Conservation (phyloP, 1,139 yeast species). For the Hemisphaericaspora subhashii region DNA sequence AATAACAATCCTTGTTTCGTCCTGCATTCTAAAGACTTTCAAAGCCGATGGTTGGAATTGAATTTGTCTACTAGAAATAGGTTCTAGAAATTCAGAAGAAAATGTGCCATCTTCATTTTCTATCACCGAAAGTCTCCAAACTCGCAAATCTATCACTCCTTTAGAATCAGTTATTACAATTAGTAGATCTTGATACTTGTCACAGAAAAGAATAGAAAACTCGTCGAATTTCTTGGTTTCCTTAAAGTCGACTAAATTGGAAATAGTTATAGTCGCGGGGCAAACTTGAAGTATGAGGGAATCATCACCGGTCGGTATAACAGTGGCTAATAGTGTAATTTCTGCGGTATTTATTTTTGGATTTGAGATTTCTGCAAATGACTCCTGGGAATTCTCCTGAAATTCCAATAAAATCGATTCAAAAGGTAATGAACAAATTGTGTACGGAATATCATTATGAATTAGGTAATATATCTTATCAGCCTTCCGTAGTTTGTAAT, state of each 20-base stretch:
- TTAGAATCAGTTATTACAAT: conserved; percentile 18
- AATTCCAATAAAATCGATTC: conserved; percentile 38
- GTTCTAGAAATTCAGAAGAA: conserved; percentile 2
- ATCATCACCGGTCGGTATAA: conserved; percentile 6
- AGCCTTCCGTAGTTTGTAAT: conserved; percentile 32
- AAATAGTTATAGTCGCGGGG: conserved; percentile 22
- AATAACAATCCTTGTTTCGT: conserved; percentile 10
- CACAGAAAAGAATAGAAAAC: conserved; percentile 18
- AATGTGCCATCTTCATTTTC: conserved; percentile 1
- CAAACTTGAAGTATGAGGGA: conserved; percentile 31
- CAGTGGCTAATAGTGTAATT: conserved; percentile 16
- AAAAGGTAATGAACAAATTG: conserved; percentile 40
- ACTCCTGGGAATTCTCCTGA: conserved; percentile 18
- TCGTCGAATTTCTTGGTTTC: conserved; percentile 10
- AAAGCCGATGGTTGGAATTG: conserved; percentile 22
- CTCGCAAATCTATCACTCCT: not conserved
- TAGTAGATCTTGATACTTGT: conserved; percentile 14
- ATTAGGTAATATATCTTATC: conserved; percentile 19
- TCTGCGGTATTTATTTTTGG: conserved; percentile 15
- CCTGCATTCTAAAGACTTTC: conserved; percentile 11
- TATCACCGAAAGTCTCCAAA: conserved; percentile 1
- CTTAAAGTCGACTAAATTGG: conserved; percentile 19
- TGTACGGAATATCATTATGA: conserved; percentile 19
- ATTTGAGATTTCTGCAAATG: conserved; percentile 28
- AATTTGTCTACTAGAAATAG: not conserved